A percentile compares a stretch with the other conserved stretches of the same genome.
These are phyloP conservation scores for Phytophthora gonapodyides DNA, from an alignment of 352 stramenopile genomes.

Conservation along the genomic window DNA sequence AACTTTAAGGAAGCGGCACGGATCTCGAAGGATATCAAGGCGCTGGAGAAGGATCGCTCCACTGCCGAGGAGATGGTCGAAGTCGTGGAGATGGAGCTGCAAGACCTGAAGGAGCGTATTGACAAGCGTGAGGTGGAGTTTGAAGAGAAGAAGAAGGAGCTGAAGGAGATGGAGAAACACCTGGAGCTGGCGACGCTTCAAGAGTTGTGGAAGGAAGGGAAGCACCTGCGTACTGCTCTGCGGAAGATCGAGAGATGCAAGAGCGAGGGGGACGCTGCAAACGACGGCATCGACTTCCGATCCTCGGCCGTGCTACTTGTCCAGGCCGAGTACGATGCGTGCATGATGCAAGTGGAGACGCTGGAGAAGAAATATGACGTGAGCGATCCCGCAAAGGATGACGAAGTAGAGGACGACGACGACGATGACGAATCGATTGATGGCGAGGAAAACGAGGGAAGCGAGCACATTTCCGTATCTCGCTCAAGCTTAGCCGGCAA, in stretches of 20 bases:
- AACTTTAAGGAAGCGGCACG: constrained; percentile 88
- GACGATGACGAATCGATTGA: constrained; percentile 59
- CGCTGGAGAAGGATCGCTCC: constrained; percentile 79
- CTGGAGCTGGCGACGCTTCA: constrained; percentile 68
- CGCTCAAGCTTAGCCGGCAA: constrained; percentile 33
- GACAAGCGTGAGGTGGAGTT: constrained; percentile 68
- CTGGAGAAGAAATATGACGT: constrained; percentile 80
- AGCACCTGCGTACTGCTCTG: constrained; percentile 57
- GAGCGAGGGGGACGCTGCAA: constrained; percentile 55
- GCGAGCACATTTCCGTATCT: constrained; percentile 11
- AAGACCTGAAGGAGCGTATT: constrained; percentile 78
- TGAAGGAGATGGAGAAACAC: constrained; percentile 76
- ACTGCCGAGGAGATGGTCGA: constrained; percentile 85
- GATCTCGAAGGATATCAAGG: constrained; percentile 89
- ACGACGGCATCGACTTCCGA: constrained; percentile 68
- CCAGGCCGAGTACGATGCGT: constrained; percentile 78
- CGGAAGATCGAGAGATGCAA: constrained; percentile 77
- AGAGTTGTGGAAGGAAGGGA: constrained; percentile 81
- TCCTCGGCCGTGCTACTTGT: constrained; percentile 72
- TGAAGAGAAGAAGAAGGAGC: constrained; percentile 78
- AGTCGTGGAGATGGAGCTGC: constrained; percentile 82
- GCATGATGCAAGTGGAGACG: constrained; percentile 57
- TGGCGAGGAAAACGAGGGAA: constrained; percentile 43
- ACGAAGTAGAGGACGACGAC: constrained; percentile 56
- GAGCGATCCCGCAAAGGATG: constrained; percentile 53